Conservation (phyloP, 2,329 filamentous ascomycete genomes). For the Verticillium dahliae region DNA sequence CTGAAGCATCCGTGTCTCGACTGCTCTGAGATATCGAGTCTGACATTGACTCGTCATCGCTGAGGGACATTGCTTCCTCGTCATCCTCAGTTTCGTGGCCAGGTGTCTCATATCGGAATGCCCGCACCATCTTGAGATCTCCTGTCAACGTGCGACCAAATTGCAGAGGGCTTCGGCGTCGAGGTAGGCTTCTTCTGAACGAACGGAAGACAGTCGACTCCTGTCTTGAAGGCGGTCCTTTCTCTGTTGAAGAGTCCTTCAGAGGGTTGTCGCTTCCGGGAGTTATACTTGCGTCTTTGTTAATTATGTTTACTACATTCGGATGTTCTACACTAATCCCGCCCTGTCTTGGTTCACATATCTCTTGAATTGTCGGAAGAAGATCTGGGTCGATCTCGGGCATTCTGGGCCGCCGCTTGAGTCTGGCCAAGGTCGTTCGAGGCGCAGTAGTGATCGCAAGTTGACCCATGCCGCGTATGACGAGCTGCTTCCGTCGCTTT, state of each 20-base stretch:
- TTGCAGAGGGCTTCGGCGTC: not conserved
- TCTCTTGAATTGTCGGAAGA: not conserved
- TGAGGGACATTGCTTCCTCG: not conserved
- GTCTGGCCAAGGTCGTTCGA: not conserved
- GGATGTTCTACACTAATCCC: not conserved
- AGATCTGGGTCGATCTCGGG: not conserved
- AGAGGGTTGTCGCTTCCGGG: not conserved
- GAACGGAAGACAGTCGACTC: not conserved
- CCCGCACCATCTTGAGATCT: not conserved
- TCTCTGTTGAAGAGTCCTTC: not conserved
- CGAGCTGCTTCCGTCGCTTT: not conserved
- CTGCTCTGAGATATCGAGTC: not conserved
- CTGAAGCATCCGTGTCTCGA: not conserved
- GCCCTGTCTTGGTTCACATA: not conserved
- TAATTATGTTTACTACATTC: not conserved
- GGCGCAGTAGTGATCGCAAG: not conserved
- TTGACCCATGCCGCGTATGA: not conserved
- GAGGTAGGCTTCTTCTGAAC: not conserved
- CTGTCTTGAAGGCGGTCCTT: not conserved
- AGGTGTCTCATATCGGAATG: not conserved
- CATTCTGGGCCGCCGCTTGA: not conserved
- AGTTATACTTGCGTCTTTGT: not conserved
- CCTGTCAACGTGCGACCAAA: not conserved
- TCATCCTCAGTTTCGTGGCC: not conserved
- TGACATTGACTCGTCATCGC: not conserved